phyloP scores from a whole-genome alignment of 2,329 filamentous ascomycete genomes.

The Ascochyta rabiei region DNA sequence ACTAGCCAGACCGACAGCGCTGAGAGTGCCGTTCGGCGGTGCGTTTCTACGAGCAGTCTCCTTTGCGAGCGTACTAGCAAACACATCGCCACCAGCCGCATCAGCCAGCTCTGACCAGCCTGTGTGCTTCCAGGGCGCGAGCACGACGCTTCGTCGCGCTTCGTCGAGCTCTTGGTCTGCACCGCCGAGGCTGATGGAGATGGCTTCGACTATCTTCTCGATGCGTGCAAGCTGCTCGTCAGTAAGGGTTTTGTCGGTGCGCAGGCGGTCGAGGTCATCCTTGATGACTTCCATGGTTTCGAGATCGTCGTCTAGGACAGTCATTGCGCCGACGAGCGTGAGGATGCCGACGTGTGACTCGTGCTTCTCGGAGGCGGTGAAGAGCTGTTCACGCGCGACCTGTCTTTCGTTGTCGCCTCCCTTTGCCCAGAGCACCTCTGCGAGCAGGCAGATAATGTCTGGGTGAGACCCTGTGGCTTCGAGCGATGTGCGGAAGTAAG shows the following conservation, averaged over 20 bases:
- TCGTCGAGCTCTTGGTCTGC: slow-evolving; percentile 64
- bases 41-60: slow-evolving; percentile 76
- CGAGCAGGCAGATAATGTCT: slow-evolving; percentile 84
- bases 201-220: slow-evolving; percentile 75
- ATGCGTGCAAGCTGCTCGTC: slow-evolving; percentile 71
- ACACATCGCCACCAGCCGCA: slow-evolving; percentile 52
- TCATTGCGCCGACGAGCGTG: slow-evolving; percentile 81
- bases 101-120: slow-evolving; percentile 80
- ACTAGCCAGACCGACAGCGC: slow-evolving; percentile 70
- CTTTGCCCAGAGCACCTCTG: slow-evolving; percentile 92
- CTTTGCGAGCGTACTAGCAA: slow-evolving; percentile 77
- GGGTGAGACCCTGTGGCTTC: slow-evolving; percentile 77
- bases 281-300: slow-evolving; percentile 82
- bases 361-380: slow-evolving; percentile 75
- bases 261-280: slow-evolving; percentile 75
- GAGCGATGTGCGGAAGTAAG: slow-evolving; percentile 80
- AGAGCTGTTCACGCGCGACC: slow-evolving; percentile 78
- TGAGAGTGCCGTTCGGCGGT: slow-evolving; percentile 72
- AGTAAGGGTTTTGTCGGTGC: slow-evolving; percentile 69
- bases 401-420: slow-evolving; percentile 75
- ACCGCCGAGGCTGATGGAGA: slow-evolving; percentile 63
- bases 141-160: slow-evolving; percentile 77
- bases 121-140: slow-evolving; percentile 77
- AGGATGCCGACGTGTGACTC: slow-evolving; percentile 80
- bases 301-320: slow-evolving; percentile 77